Evolutionary conservation across 2,329 filamentous ascomycete species (phyloP), one percentile per base, ranked within the genome.

Genomic region (Colletotrichum higginsianum): DNA sequence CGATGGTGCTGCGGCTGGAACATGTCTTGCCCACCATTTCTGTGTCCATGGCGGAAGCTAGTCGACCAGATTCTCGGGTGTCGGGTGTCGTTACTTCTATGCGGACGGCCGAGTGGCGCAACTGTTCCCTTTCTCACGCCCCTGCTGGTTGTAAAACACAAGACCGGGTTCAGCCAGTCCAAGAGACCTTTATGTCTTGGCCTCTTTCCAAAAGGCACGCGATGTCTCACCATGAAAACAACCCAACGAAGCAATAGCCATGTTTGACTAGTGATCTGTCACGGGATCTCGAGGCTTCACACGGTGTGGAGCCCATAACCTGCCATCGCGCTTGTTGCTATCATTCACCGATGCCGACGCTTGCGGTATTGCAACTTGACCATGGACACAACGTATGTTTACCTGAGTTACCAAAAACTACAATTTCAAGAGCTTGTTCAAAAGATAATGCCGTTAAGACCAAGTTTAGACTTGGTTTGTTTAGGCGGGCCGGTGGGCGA

Each of bases 221-320:
- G 30, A 38, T 60, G 46, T 66, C 66, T 66, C 53, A 38, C 62
- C 40, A 47, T n/a, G 30, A 13, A 11, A 11, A 35, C 50, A 26
- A 40, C 42, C 56, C 56, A 21, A 47, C 21, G 44, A 42, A 23
- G 55, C 44, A 44, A 56, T 49, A 52, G 56, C 18, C 30, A 56
- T 50, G 63, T 61, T 61, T 71, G 63, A 71, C 67, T 55, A 61
- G 26, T 44, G 50, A 71, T 50, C 49, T 42, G 63, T 71, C 63
- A 71, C 63, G 63, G 67, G 63, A 67, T 35, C 42, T 61, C 8
- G 35, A 49, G n/a, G 26, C 30, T 44, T 57, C 63, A 66, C 63
- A 61, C 63, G 18, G 56, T 67, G 63, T 50, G 63, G 67, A 66
- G 55, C 49, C 35, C n/a, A 35, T 15, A 40, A 23, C 55, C 23